phyloP scores from a whole-genome alignment of 805 yeast species.

The Metschnikowia corniflorae region DNA sequence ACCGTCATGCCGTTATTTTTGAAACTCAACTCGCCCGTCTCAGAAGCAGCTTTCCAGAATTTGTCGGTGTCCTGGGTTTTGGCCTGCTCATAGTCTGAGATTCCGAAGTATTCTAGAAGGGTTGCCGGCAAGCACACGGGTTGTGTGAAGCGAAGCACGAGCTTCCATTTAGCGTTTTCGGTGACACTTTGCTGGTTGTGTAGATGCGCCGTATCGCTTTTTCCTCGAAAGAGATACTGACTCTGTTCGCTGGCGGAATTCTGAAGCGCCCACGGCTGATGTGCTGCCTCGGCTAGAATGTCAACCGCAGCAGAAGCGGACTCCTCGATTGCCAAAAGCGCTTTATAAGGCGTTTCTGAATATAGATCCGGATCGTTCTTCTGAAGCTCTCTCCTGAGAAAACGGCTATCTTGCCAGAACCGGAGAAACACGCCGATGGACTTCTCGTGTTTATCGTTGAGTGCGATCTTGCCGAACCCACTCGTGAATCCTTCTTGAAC shows the following conservation, averaged over 20 bases:
- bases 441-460: constrained; percentile 22
- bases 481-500: constrained; percentile 22
- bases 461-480: constrained; percentile 26
- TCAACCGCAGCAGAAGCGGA: constrained; percentile 13
- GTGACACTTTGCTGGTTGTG: constrained; percentile 6
- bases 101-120: constrained; percentile 31
- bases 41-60: not conserved
- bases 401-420: constrained; percentile 28
- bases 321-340: constrained; percentile 23
- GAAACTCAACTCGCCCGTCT: constrained; percentile 6
- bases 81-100: constrained; percentile 9
- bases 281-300: constrained; percentile 20
- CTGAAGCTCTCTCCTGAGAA: constrained; percentile 18
- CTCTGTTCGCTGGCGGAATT: constrained; percentile 5
- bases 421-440: constrained; percentile 34
- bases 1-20: not conserved
- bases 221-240: constrained; percentile 20
- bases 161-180: constrained; percentile 20
- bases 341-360: constrained; percentile 10
- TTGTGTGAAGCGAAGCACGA: constrained; percentile 25
- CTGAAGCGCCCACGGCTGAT: constrained; percentile 23
- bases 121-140: constrained; percentile 27
- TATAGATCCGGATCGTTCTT: constrained; percentile 19
- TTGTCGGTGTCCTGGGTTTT: not conserved
- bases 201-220: constrained; percentile 6